Conservation (phyloP, 768 basidiomycete species). For the Collybia mongolica region DNA sequence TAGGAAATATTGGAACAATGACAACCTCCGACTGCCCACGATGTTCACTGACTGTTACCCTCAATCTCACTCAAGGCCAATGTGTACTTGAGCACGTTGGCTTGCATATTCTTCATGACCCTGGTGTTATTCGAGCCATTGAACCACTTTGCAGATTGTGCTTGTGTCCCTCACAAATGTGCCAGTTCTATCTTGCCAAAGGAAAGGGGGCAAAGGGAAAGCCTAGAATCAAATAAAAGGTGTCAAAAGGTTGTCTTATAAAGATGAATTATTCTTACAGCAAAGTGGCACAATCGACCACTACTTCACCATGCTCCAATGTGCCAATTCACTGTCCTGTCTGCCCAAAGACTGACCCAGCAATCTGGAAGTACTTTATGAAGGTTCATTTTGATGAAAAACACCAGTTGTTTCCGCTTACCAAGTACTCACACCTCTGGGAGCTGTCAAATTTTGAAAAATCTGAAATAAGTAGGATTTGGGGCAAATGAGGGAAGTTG, state of each 20-base stretch:
- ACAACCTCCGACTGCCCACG: slow-evolving; percentile 9
- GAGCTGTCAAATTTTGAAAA: slow-evolving; percentile 14
- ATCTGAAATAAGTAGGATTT: slow-evolving; percentile 18
- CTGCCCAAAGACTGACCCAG: not conserved
- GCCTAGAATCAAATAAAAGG: not conserved
- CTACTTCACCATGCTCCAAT: slow-evolving; percentile 6
- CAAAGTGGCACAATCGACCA: not conserved
- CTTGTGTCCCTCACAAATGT: not conserved
- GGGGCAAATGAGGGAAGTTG: slow-evolving; percentile 12
- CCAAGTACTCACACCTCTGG: slow-evolving; percentile 13
- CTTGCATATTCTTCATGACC: slow-evolving; percentile 1
- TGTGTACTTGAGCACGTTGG: slow-evolving; percentile 2
- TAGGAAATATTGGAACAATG: slow-evolving; percentile 3
- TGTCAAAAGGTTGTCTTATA: not conserved
- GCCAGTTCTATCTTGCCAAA: slow-evolving; percentile 4
- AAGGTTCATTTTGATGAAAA: slow-evolving; percentile 13
- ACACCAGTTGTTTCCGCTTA: slow-evolving; percentile 7
- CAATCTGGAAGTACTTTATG: slow-evolving; percentile 11
- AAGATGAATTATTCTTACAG: not conserved
- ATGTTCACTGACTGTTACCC: not conserved
- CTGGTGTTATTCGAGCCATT: not conserved
- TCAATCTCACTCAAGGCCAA: slow-evolving; percentile 1
- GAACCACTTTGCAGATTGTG: slow-evolving; percentile 3
- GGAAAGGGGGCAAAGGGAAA: slow-evolving; percentile 2
- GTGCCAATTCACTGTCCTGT: slow-evolving; percentile 2